Conservation (phyloP, 164 flowering plant genomes). For the Santalum album region DNA sequence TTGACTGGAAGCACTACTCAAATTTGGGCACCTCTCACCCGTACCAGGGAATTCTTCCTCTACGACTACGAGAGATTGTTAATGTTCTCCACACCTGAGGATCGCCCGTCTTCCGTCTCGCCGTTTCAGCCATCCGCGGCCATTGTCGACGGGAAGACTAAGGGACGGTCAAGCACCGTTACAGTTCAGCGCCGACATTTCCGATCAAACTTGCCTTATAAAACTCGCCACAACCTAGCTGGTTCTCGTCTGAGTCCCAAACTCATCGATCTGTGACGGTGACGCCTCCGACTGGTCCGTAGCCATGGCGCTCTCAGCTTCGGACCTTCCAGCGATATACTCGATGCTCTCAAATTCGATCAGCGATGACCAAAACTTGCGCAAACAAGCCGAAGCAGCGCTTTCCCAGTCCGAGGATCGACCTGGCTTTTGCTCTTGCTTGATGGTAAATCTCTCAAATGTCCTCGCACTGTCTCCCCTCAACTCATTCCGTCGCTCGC, state of each 20-base stretch:
- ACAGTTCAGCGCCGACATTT: background rate
- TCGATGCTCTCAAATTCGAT: conserved; percentile 63
- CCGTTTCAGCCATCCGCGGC: no score
- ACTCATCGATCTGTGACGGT: background rate
- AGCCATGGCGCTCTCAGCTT: conserved; percentile 65
- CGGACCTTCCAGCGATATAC: conserved; percentile 78
- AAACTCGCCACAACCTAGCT: background rate
- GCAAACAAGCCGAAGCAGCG: conserved; percentile 73
- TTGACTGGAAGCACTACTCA: no score
- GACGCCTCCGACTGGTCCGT: background rate
- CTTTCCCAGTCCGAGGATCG: conserved; percentile 70
- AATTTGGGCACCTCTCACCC: no score
- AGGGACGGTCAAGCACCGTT: background rate
- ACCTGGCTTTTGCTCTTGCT: conserved; percentile 93
- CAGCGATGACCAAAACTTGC: conserved; percentile 52
- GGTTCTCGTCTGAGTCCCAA: background rate
- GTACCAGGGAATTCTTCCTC: no score
- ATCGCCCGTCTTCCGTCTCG: no score
- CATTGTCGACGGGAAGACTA: background rate
- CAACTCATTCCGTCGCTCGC: background rate
- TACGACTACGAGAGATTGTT: no score
- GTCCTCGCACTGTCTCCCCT: conserved; percentile 1
- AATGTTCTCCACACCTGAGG: no score
- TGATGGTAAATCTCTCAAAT: conserved; percentile 49
- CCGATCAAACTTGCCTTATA: background rate